Base-by-base conservation (phyloP, 2,329 filamentous ascomycete species). In the Cercospora berteroae region DNA sequence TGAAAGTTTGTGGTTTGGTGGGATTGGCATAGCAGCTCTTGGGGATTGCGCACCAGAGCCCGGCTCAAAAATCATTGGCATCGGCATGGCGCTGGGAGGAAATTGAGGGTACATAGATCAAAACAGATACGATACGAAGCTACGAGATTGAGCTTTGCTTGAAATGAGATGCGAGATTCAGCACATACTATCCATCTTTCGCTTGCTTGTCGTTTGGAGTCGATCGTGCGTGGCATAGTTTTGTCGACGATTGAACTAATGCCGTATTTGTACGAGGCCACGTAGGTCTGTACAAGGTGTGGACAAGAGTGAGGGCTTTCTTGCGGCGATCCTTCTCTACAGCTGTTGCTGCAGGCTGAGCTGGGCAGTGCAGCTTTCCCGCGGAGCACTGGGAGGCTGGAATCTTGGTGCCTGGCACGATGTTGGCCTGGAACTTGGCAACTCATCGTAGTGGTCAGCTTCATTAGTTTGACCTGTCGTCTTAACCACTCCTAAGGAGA, bases 111-210 rank as follows among this genome's bases (percentile, higher is more conserved):
- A 63, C 42, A 66, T 66, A 66, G 64, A 44, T 25, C 64, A 60
- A 42, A 42, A 33, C 50, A 59, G 56, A 33, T 63, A 62, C 50
- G 64, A 63, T 52, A 66, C 39, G 64, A 59, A 66, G 64, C 59
- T 50, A 63, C 56, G 64, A 57, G 48, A 58, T 33, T 33, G 59
- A 36, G 29, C 50, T 62, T 18, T 50, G 64, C 64, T 62, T 58
- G 58, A 16, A 66, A 66, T 66, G 64, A 66, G 50, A 63, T 18
- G 63, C 50, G 64, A 58, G n/a, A 33, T 58, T 36, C 31, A n/a
- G 25, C 25, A 27, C 25, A 33, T 31, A 10, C 13, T n/a, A 9
- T 7, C 1, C 13, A 6, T 27, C 23, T 56, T 56, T 57, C 25
- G 12, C 25, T 29, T 29, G 25, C 12, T 18, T 29, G 5, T 57